Evolutionary conservation across 169 alveolate genomes (phyloP).

Genomic region (Plasmodium billcollinsi): DNA sequence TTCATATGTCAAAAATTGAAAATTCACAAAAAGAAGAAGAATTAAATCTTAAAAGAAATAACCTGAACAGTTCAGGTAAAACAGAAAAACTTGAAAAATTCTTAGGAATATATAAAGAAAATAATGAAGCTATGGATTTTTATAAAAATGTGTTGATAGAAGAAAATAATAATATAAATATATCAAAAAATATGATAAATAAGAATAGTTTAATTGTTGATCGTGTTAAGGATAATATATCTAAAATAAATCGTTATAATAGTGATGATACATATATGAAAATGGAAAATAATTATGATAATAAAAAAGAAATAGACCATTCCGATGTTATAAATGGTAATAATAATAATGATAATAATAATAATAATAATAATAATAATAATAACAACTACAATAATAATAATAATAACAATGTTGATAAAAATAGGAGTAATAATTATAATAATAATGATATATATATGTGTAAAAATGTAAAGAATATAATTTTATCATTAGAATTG

Average conservation of each 20-base stretch:
- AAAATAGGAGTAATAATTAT: not conserved
- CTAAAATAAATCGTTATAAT: not conserved
- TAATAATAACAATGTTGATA: not conserved
- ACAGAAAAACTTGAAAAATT: slow-evolving; percentile 21
- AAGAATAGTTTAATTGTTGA: not conserved
- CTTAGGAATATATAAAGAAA: slow-evolving; percentile 18
- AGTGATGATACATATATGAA: not conserved
- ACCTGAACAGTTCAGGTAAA: not conserved
- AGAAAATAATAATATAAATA: not conserved
- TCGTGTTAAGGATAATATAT: not conserved
- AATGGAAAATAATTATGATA: not conserved
- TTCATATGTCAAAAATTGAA: slow-evolving; percentile 18
- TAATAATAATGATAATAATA: not conserved
- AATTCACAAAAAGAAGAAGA: slow-evolving; percentile 35
- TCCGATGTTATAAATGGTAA: not conserved
- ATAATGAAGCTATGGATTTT: slow-evolving; percentile 18
- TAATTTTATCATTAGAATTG: slow-evolving; percentile 35
- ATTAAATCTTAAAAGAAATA: not conserved
- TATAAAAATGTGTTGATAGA: slow-evolving; percentile 2
- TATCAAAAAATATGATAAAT: not conserved
- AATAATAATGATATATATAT: not conserved
- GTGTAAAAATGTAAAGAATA: slow-evolving; percentile 38
- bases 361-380: not conserved
- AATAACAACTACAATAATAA: not conserved
- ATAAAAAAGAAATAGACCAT: slow-evolving; percentile 1